A percentile compares a stretch with the other conserved stretches of the same genome.
phyloP scores from a whole-genome alignment of 306 rosid genomes.

The Calophaca sinica region DNA sequence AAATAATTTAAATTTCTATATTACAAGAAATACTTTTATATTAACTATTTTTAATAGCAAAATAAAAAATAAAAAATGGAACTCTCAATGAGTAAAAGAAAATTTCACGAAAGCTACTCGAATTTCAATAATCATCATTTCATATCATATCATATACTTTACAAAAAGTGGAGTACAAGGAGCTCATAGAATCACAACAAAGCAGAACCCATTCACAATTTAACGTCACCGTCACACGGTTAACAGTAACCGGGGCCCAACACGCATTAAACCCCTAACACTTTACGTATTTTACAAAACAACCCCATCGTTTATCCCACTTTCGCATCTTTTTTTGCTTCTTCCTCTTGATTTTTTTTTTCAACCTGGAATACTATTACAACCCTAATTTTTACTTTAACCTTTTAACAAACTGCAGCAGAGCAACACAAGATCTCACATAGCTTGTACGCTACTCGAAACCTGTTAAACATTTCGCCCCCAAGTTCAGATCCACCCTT shows the following conservation, averaged over 20 bases:
- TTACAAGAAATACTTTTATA: too few species aligned
- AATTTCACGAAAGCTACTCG: too few species aligned
- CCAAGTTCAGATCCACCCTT: conserved; percentile 53
- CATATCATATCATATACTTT: too few species aligned
- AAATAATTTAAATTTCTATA: too few species aligned
- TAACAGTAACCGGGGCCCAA: neutral
- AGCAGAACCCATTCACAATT: conserved; percentile 4
- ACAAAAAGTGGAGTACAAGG: too few species aligned
- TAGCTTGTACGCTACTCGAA: conserved; percentile 5
- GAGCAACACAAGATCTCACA: neutral
- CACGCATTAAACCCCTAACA: neutral
- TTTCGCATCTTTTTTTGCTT: neutral
- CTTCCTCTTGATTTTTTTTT: conserved; percentile 8
- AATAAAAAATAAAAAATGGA: too few species aligned
- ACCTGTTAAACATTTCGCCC: conserved; percentile 32
- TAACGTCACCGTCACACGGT: conserved; percentile 32
- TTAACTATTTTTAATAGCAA: too few species aligned
- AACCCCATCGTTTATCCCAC: conserved; percentile 20
- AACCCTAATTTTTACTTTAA: conserved; percentile 32
- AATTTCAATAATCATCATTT: too few species aligned
- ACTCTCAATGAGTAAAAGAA: too few species aligned
- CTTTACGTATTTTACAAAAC: conserved; percentile 36
- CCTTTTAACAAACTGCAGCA: conserved; percentile 30
- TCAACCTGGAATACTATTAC: neutral
- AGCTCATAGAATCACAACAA: neutral